phyloP scores from a whole-genome alignment of 2,329 filamentous ascomycete genomes.

The Nemania sp. region DNA sequence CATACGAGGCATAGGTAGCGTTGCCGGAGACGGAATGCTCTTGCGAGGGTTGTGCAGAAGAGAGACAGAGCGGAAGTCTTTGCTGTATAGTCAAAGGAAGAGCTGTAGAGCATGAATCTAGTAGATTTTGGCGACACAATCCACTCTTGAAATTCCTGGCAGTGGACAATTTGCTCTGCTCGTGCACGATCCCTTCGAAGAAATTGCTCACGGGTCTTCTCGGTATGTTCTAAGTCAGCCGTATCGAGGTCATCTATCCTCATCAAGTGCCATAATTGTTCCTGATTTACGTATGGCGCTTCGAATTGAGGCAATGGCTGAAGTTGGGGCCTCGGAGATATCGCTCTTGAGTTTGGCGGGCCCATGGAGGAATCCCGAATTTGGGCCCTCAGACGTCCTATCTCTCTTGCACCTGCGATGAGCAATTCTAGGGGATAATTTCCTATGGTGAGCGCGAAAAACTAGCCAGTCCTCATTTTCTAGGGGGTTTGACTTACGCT shows the following conservation, averaged over 20 bases:
- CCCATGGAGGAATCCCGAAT: not conserved
- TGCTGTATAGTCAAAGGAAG: not conserved
- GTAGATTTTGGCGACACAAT: constrained; percentile 3
- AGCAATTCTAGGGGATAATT: not conserved
- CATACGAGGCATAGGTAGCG: constrained; percentile 1
- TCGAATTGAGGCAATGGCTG: not conserved
- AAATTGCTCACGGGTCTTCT: not conserved
- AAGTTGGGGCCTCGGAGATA: not conserved
- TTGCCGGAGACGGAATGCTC: not conserved
- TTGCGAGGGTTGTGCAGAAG: constrained; percentile 3
- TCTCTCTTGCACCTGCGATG: not conserved
- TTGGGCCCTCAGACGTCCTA: not conserved
- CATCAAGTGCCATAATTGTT: not conserved
- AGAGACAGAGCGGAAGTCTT: constrained; percentile 5
- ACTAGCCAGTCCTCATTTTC: too few relatives aligned
- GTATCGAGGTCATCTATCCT: not conserved
- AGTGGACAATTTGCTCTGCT: constrained; percentile 5
- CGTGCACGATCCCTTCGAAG: not conserved
- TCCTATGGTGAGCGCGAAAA: not conserved
- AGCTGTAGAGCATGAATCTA: constrained; percentile 2
- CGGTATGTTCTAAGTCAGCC: not conserved
- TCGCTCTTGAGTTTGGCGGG: not conserved
- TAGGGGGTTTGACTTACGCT: too few relatives aligned
- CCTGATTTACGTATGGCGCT: not conserved
- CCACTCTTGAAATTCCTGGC: constrained; percentile 4